A percentile compares a stretch with the other conserved stretches of the same genome.
Conservation (phyloP, 2,329 filamentous ascomycete species). For the Thielaviopsis ethacetica region DNA sequence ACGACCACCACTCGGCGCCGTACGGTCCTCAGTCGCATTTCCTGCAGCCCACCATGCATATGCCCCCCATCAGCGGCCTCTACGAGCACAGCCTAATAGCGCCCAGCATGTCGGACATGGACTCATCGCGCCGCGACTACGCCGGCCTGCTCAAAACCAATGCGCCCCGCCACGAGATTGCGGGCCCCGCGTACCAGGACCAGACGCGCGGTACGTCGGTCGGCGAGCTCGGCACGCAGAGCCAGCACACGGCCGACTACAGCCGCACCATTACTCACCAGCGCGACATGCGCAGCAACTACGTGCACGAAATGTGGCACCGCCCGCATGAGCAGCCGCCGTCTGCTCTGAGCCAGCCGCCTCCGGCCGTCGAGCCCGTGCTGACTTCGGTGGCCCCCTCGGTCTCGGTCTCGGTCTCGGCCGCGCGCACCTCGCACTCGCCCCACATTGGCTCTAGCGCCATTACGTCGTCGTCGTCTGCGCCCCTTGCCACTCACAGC, state of each 20-base stretch:
- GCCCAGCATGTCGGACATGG: slow-evolving; percentile 41
- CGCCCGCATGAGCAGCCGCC: slow-evolving; percentile 63
- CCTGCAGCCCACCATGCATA: slow-evolving; percentile 56
- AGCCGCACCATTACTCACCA: slow-evolving; percentile 73
- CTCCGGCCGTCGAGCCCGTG: slow-evolving; percentile 14
- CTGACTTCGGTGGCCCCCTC: slow-evolving; percentile 13
- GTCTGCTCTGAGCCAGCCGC: slow-evolving; percentile 30
- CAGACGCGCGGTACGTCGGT: slow-evolving; percentile 60
- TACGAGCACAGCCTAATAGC: slow-evolving; percentile 26
- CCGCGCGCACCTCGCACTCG: slow-evolving; percentile 39
- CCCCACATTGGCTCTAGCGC: slow-evolving; percentile 38
- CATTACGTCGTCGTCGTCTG: slow-evolving; percentile 19
- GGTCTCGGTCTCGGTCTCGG: slow-evolving; percentile 26
- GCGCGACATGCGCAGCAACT: slow-evolving; percentile 62
- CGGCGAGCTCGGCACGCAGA: slow-evolving; percentile 69
- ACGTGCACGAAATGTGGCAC: slow-evolving; percentile 67
- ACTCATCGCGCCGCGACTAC: slow-evolving; percentile 47
- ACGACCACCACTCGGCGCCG: slow-evolving; percentile 57
- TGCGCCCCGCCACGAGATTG: slow-evolving; percentile 76
- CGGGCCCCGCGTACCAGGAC: slow-evolving; percentile 77
- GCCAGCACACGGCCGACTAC: slow-evolving; percentile 76
- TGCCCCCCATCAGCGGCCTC: slow-evolving; percentile 33
- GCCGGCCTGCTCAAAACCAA: slow-evolving; percentile 53
- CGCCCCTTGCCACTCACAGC: slow-evolving; percentile 38
- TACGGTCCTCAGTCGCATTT: slow-evolving; percentile 52